Evolutionary conservation across 805 yeast genomes (phyloP), one percentile per base, ranked within the genome.

Genomic region (Candida ovalis): DNA sequence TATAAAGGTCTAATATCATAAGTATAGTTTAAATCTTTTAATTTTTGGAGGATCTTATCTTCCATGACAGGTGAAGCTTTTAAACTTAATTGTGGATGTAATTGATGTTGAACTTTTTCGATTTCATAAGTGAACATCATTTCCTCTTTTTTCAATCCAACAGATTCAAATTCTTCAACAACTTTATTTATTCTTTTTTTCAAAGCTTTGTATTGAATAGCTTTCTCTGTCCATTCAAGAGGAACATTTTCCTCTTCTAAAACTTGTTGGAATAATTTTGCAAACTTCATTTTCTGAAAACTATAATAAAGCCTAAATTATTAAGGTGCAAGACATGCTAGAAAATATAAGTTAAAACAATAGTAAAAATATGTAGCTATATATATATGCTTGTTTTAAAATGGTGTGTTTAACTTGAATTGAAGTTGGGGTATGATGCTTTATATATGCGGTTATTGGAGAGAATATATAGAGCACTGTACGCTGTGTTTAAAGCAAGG

Each of bases 271-370:
- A 83, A 77, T 5, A 78, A 75, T 61, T 86, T 86, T 4, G 88
- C 91, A 61, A 86, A 86, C 73, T 86, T 86, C 92, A 86, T 86
- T 5, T 30, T 30, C n/a, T n/a, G n/a, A n/a, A n/a, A n/a, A n/a
- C n/a, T n/a, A n/a, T n/a, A 27, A 27, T 27, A 27, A 8, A 27
- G 30, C 10, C 30, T n/a, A n/a, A 27, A 8, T 27, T 27, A 27
- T 27, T 27, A 27, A 27, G 30, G 30, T 27, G 10, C 12, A 7
- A 37, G 5, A 21, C 15, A 37, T 18, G 15, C 3, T 3, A 37
- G 23, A 7, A 6, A 19, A 3, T 18, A 9, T 6, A 21, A 19
- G n/a, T 8, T 12, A 21, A 37, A 37, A 37, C 4, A 15, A 28
- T 7, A 19, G 19, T 2, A 25, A 48, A 48, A 51, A 48, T 25